These are phyloP conservation scores for Rhodamnia rubescens DNA, from an alignment of 345 rosid genomes.

Conservation along the genomic window DNA sequence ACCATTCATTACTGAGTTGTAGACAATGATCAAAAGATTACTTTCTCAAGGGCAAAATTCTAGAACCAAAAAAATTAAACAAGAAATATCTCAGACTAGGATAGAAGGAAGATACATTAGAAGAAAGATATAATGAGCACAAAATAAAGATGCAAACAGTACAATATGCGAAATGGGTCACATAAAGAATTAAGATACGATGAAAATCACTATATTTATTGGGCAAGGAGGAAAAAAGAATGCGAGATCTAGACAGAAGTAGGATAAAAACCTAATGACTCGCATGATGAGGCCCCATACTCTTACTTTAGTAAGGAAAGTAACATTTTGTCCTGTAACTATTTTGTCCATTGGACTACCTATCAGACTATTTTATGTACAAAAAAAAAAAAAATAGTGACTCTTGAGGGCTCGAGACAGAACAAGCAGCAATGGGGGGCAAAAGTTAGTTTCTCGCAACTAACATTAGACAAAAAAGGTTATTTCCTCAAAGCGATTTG, in stretches of 20 bases:
- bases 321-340: background rate
- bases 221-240: background rate
- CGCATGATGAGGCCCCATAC: background rate
- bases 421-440: background rate
- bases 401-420: background rate
- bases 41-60: background rate
- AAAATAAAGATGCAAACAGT: background rate
- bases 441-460: background rate
- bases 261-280: background rate
- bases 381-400: background rate
- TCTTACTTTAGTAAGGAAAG: background rate
- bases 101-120: background rate
- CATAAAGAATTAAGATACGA: background rate
- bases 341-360: background rate
- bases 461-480: background rate
- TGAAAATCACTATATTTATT: background rate
- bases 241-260: background rate
- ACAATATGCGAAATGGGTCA: background rate
- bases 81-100: background rate
- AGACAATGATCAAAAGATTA: background rate
- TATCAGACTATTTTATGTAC: background rate
- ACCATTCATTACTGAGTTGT: background rate
- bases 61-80: background rate
- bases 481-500: background rate
- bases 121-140: background rate